phyloP scores from a whole-genome alignment of 225 moss, liverwort and hornwort species.

The Neckera pumila region DNA sequence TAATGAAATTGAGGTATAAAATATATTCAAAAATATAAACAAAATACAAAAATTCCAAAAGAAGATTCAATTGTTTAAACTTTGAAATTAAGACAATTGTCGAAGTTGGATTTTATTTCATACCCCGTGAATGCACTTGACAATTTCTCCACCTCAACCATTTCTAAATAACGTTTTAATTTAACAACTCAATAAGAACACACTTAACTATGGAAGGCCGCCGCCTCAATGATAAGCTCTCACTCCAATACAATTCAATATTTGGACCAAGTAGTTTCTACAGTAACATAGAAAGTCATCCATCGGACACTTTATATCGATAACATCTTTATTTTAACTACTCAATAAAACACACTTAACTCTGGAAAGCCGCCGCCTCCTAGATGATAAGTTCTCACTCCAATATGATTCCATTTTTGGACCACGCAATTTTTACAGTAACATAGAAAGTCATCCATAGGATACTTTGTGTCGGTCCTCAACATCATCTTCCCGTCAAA shows the following conservation, averaged over 20 bases:
- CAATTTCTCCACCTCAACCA: rapidly evolving
- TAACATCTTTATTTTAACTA: too few species aligned
- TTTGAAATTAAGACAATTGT: neutral
- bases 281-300: neutral
- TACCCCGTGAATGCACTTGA: neutral
- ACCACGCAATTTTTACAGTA: too few species aligned
- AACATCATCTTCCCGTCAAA: rapidly evolving
- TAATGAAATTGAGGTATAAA: neutral
- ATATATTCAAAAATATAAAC: neutral
- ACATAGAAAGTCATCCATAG: neutral
- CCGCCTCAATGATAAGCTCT: too few species aligned
- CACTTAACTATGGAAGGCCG: too few species aligned
- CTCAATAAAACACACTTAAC: neutral
- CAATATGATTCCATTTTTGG: too few species aligned
- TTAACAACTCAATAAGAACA: neutral
- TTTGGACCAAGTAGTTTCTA: too few species aligned
- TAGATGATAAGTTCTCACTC: too few species aligned
- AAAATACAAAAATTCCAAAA: neutral
- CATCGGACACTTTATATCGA: neutral
- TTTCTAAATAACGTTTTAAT: too few species aligned
- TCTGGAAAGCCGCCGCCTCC: too few species aligned
- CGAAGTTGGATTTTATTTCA: rapidly evolving
- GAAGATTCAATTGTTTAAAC: neutral
- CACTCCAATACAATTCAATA: too few species aligned
- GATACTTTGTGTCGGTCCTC: neutral